Percentiles rank a stretch among this genome's conserved stretches.
Conservation (phyloP, 2,329 filamentous ascomycete genomes). For the Calonectria leucothoes region DNA sequence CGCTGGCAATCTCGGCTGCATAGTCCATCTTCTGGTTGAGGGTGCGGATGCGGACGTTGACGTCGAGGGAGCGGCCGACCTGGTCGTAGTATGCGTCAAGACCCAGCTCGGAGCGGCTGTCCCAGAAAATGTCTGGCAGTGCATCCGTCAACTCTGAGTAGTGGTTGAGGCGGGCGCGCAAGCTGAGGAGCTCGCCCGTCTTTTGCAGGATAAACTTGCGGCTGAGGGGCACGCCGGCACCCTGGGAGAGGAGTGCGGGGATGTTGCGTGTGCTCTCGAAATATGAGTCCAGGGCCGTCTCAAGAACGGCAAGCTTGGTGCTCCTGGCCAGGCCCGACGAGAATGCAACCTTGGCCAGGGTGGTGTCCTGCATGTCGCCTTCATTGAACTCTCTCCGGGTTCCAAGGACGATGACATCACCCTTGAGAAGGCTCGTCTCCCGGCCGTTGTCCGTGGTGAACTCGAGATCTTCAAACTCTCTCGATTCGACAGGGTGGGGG, state of each 20-base stretch:
- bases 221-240: slow-evolving; percentile 58
- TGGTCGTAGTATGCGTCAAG: slow-evolving; percentile 96
- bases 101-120: slow-evolving; percentile 86
- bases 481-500: slow-evolving; percentile 73
- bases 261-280: slow-evolving; percentile 89
- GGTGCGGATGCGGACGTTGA: slow-evolving; percentile 88
- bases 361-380: slow-evolving; percentile 64
- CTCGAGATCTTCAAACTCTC: slow-evolving; percentile 91
- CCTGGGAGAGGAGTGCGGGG: slow-evolving; percentile 79
- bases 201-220: slow-evolving; percentile 88
- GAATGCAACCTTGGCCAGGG: slow-evolving; percentile 95
- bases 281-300: slow-evolving; percentile 84
- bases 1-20: slow-evolving; percentile 92
- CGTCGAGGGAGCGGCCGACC: slow-evolving; percentile 89
- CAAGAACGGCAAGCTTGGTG: slow-evolving; percentile 93
- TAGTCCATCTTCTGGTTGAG: slow-evolving; percentile 99
- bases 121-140: slow-evolving; percentile 97
- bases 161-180: slow-evolving; percentile 93
- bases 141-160: slow-evolving; percentile 97
- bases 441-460: slow-evolving; percentile 80
- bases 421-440: slow-evolving; percentile 82
- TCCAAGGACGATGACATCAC: slow-evolving; percentile 90
- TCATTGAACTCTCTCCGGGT: slow-evolving; percentile 69
- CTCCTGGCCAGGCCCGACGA: slow-evolving; percentile 92
- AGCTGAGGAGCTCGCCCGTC: slow-evolving; percentile 89